phyloP scores from a whole-genome alignment of 768 basidiomycete species.

The Kwoniella sp. region DNA sequence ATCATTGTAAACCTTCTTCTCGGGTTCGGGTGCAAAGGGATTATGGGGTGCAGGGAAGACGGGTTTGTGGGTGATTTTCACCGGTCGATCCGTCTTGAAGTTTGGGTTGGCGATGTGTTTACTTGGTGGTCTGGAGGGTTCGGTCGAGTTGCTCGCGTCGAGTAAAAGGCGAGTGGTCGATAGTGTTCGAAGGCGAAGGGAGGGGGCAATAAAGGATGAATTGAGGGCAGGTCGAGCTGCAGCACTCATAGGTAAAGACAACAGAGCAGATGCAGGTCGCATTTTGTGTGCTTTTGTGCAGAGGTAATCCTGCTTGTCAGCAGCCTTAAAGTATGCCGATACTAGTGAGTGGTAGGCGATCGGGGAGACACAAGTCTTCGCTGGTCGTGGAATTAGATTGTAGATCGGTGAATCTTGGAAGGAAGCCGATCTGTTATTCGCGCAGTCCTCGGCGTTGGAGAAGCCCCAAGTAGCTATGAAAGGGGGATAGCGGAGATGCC shows the following conservation, averaged over 20 bases:
- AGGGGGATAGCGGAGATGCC: too few species aligned
- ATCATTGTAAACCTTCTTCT: constrained; percentile 35
- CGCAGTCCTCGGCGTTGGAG: too few species aligned
- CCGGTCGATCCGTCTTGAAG: constrained; percentile 22
- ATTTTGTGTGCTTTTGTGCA: too few species aligned
- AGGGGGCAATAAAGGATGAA: background rate
- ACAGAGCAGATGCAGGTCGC: constrained; percentile 9
- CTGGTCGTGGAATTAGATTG: too few species aligned
- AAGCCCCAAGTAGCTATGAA: too few species aligned
- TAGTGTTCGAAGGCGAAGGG: background rate
- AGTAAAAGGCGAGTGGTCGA: constrained; percentile 2
- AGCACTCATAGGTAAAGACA: background rate
- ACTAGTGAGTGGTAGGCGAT: too few species aligned
- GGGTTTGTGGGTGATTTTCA: constrained; percentile 31
- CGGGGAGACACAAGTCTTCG: too few species aligned
- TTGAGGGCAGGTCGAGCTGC: background rate
- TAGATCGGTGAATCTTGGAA: too few species aligned
- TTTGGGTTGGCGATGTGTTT: constrained; percentile 22
- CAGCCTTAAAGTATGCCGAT: too few species aligned
- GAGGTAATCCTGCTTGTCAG: too few species aligned
- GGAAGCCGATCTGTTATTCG: too few species aligned
- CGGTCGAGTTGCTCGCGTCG: constrained; percentile 4
- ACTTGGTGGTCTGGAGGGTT: constrained; percentile 11
- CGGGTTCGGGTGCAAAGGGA: constrained; percentile 41
- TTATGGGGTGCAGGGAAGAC: constrained; percentile 49